Evolutionary conservation across 257 asterid species (phyloP), one percentile per base, ranked within the genome.

Genomic region (Rehmannia glutinosa): DNA sequence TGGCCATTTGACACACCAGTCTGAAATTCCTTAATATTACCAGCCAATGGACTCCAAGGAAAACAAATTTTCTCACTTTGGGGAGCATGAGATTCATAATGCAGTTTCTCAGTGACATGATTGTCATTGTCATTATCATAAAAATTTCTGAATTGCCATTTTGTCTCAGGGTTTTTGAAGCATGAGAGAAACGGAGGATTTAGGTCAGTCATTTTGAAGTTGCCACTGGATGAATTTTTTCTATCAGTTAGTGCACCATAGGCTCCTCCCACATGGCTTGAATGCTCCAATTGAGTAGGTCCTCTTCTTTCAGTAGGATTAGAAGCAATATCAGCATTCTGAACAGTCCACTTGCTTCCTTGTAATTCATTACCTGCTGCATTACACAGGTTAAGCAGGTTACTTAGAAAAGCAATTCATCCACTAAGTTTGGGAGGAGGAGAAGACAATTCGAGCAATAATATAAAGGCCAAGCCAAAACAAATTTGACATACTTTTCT

Each of bases 321-420:
- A 50, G 75, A 65, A 45, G 66, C 23, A 19, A 53, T 61, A 73
- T 59, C 68, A 38, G 69, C 62, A 61, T 49, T n/a, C 38, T 64
- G 79, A 55, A 39, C 47, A 68, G 53, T 62, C 73, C 50, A 71
- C 63, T 63, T 64, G 24, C 71, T 64, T 43, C 59, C 75, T 63
- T 71, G 80, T 64, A 57, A 51, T 73, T 59, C 61, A 66, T 69
- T 73, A 33, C 79, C 71, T 47, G 77, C 72, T 73, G 75, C 81
- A 78, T 63, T 19, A 68, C 64, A 64, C 56, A 70, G 10, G 50
- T 43, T 59, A 57, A 3, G 28, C 6, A 10, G 63, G 62, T 52
- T 56, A 65, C 65, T 69, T 60, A 52, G 20, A 74, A 55, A 62
- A 19, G 39, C 36, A 66, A 55, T 17, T 59, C 52, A 59, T 23